Evolutionary conservation across 2,329 filamentous ascomycete genomes (phyloP), one percentile per base, ranked within the genome.

Genomic region (Polytolypa hystricis): DNA sequence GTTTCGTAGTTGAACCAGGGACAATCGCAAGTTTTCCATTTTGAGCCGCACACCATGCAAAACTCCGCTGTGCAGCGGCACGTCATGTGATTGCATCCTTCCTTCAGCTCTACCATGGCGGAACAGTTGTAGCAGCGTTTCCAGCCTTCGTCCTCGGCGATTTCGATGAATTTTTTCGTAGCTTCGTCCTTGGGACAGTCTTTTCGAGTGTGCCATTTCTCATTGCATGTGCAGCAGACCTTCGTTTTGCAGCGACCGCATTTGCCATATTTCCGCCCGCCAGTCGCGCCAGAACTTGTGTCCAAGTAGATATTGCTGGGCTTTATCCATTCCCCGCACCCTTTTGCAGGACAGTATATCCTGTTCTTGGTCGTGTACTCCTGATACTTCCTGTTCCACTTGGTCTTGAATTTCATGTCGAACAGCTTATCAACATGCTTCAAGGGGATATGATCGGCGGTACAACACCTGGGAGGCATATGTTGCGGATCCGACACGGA

Each of bases 81-180:
- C 18, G 77, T 85, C 75, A 93, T 89, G 55, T 89, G 85, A 60
- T 89, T 87, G 58, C 81, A 86, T 30, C 84, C 84, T 56, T 89
- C 82, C 47, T 80, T 80, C 33, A 85, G 63, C 56, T 93, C 82
- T 30, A 93, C 81, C 65, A 83, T 74, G 20, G 73, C 71, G 47
- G 73, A 78, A 62, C 86, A 93, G 48, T 71, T 81, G 57, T 78
- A 83, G 57, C 86, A 94, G 33, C 76, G 70, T 56, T 85, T 79
- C 80, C 81, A 87, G 21, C 81, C 81, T 38, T 79, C 69, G 30
- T 80, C 67, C 48, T 80, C 77, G 9, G 79, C 80, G 42, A 81
- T 69, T 39, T 78, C 73, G 8, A 83, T 64, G 31, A 64, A 55
- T 12, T 48, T 52, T 33, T 54, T 53, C 5, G 55, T 54, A 8